Evolutionary conservation across 129 eudicot species (phyloP), one percentile per base, ranked within the genome.

Genomic region (Deinandra increscens): DNA sequence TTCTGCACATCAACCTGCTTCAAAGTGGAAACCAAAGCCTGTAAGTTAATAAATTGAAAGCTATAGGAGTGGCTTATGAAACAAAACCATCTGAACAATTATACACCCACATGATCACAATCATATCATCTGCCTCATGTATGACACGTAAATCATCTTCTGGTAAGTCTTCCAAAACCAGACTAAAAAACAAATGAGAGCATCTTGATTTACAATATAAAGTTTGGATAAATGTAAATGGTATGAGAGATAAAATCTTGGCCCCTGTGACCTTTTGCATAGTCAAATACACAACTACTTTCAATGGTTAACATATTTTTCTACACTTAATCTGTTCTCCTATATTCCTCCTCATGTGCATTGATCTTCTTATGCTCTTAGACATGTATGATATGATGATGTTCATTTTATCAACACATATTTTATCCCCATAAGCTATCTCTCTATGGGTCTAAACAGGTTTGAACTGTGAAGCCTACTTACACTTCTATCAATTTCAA

Each of bases 1-100:
- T 82, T 78, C 67, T 86, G 82, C 48, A 84, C 81, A 50, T 80
- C 78, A 68, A 86, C 45, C 96, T 92, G 88, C 49, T 49, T 19
- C 64, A 26, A 75, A 66, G 61, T 61, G 69, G 59, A 22, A 67
- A 56, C 51, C 38, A 67, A 39, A 50, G 41, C 36, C 65, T 2
- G 37, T 37, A 60, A 23, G 55, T 60, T 60, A 29, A 60, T 49
- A 66, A 39, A 19, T 15, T 36, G 7, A 43, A 58, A 12, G 10
- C 20, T 22, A 23, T 13, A 29, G 15, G 4, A 58, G 13, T 50
- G 65, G 33, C 36, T 68, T 69, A 45, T 20, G 34, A 45, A 68
- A 54, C 7, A 53, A 22, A 41, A 72, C 4, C 1, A 22, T 22
- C 7, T 49, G 31, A n/a, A 22, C 8, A 60, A 20, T 9, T 65